Evolutionary conservation across 306 rosid species (phyloP).

Genomic region (Macrotyloma uniflorum): DNA sequence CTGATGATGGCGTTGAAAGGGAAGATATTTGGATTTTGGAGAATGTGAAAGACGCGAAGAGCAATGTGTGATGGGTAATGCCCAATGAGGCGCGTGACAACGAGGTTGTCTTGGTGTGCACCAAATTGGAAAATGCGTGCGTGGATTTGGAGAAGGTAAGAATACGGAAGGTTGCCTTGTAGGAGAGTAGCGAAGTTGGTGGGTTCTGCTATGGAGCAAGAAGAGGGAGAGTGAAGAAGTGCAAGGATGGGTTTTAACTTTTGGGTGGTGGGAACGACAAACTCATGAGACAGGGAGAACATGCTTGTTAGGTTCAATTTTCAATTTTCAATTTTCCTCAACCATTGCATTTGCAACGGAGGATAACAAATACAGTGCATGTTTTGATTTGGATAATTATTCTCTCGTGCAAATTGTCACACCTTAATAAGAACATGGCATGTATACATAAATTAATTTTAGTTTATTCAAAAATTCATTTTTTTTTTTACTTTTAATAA

Average conservation of each 20-base stretch:
- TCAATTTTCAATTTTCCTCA: background rate
- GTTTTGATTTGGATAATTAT: background rate
- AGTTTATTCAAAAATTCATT: no score
- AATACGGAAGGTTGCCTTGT: slow-evolving; percentile 43
- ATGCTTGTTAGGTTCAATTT: background rate
- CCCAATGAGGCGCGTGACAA: slow-evolving; percentile 70
- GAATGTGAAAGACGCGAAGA: slow-evolving; percentile 47
- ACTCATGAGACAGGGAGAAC: slow-evolving; percentile 22
- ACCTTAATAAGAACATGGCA: background rate
- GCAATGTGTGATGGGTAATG: slow-evolving; percentile 53
- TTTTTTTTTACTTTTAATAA: no score
- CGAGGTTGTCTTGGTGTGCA: slow-evolving; percentile 61
- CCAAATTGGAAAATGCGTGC: slow-evolving; percentile 49
- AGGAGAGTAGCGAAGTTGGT: slow-evolving; percentile 41
- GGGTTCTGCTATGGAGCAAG: slow-evolving; percentile 15
- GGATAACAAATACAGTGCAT: background rate
- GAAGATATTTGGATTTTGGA: slow-evolving; percentile 57
- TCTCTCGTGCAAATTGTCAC: background rate
- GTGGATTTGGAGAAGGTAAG: slow-evolving; percentile 61
- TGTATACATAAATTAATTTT: no score
- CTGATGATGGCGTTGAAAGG: slow-evolving; percentile 66
- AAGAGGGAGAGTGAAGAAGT: slow-evolving; percentile 32
- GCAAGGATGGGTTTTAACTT: slow-evolving; percentile 31
- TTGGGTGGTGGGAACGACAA: slow-evolving; percentile 1
- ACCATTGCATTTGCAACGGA: background rate